Evolutionary conservation across 2,329 filamentous ascomycete genomes (phyloP).

Genomic region (Aspergillus jensenii): DNA sequence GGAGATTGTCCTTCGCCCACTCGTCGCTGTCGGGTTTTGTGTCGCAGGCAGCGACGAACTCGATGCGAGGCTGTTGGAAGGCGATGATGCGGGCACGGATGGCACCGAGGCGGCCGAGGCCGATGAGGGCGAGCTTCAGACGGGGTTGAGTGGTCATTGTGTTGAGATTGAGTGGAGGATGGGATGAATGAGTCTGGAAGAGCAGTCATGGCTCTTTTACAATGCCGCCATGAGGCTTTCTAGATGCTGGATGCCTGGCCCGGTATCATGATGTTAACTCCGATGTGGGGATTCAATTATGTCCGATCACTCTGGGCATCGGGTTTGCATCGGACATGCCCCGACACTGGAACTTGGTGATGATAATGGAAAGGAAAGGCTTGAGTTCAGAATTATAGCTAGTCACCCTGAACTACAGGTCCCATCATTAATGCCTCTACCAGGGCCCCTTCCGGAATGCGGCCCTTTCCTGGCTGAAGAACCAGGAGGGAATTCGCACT

Average conservation of each 20-base stretch:
- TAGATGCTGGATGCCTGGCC: too few species aligned
- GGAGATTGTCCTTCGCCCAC: constrained; percentile 31
- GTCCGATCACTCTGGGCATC: too few species aligned
- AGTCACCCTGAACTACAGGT: constrained; percentile 33
- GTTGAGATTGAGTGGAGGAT: too few species aligned
- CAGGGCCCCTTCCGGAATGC: constrained; percentile 66
- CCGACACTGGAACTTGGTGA: too few species aligned
- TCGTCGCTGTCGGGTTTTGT: constrained; percentile 32
- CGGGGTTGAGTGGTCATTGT: neutral
- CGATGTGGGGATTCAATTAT: too few species aligned
- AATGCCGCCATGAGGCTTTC: too few species aligned
- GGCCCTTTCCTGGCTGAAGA: constrained; percentile 48
- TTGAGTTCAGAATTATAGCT: neutral
- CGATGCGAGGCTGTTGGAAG: constrained; percentile 36
- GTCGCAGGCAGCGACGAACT: constrained; percentile 36
- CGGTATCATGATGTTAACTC: too few species aligned
- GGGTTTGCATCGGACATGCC: too few species aligned
- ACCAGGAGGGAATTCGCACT: constrained; percentile 85
- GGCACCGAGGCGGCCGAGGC: constrained; percentile 10
- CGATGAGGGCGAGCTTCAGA: constrained; percentile 10
- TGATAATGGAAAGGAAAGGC: too few species aligned
- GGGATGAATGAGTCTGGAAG: too few species aligned
- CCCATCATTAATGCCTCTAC: constrained; percentile 82
- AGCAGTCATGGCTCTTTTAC: too few species aligned
- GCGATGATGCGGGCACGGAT: constrained; percentile 35